Percentiles rank a stretch among this genome's conserved stretches.
Evolutionary conservation across 345 rosid genomes (phyloP).

Genomic region (Carallia brachiata): DNA sequence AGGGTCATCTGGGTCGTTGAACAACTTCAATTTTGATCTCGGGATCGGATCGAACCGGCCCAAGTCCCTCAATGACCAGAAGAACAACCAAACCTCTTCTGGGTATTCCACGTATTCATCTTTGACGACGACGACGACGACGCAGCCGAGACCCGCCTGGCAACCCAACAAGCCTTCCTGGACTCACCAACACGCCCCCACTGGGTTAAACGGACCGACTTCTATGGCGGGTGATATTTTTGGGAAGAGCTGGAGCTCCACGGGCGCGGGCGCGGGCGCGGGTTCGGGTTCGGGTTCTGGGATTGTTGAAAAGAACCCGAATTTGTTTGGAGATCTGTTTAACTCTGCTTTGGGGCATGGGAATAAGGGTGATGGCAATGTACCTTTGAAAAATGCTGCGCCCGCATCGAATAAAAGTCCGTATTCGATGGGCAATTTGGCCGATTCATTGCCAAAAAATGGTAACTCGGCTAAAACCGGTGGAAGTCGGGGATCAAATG

Average conservation of each 20-base stretch:
- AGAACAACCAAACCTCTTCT: conserved; percentile 52
- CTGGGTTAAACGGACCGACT: conserved; percentile 46
- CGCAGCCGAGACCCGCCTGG: conserved; percentile 68
- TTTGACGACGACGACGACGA: conserved; percentile 29
- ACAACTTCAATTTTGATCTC: conserved; percentile 55
- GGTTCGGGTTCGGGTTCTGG: conserved; percentile 56
- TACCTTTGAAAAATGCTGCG: conserved; percentile 62
- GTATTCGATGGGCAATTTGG: conserved; percentile 80
- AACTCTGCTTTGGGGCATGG: conserved; percentile 81
- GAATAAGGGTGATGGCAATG: conserved; percentile 43
- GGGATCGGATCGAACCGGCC: conserved; percentile 73
- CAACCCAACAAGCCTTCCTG: conserved; percentile 78
- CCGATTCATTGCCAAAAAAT: conserved; percentile 71
- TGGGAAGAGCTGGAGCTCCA: conserved; percentile 80
- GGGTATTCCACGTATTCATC: conserved; percentile 47
- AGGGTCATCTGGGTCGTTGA: conserved; percentile 53
- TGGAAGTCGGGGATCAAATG: conserved; percentile 47
- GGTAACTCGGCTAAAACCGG: conserved; percentile 37
- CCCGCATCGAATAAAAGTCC: conserved; percentile 42
- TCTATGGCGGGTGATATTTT: conserved; percentile 90
- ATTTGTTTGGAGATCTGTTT: conserved; percentile 85
- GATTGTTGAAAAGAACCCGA: conserved; percentile 63
- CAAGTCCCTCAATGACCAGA: conserved; percentile 68
- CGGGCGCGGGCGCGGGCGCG: conserved; percentile 40
- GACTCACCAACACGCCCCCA: conserved; percentile 81